A percentile compares a stretch with the other conserved stretches of the same genome.
Conservation (phyloP, 2,329 filamentous ascomycete genomes). For the Ophiostoma montium region DNA sequence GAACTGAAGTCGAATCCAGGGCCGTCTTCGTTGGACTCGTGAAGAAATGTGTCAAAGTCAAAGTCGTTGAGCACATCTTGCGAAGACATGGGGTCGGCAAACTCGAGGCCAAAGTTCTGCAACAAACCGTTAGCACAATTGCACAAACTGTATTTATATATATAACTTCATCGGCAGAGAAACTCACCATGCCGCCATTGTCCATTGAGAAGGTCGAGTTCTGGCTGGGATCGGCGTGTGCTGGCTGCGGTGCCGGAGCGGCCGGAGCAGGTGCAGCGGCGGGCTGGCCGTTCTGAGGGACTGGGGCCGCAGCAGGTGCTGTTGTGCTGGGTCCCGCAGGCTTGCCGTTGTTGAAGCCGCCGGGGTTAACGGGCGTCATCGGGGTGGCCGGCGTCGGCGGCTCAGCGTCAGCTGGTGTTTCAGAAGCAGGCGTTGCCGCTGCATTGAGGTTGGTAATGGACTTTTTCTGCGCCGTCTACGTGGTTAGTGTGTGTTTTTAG, state of each 20-base stretch:
- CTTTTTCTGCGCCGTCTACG: conserved; percentile 45
- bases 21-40: conserved; percentile 37
- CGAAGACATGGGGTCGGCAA: conserved; percentile 38
- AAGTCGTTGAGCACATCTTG: conserved; percentile 51
- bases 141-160: not conserved
- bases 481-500: not conserved
- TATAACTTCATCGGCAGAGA: not conserved
- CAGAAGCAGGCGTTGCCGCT: conserved; percentile 43
- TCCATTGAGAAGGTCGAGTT: conserved; percentile 31
- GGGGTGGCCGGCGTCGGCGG: conserved; percentile 48
- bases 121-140: not conserved
- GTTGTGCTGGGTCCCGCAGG: conserved; percentile 25
- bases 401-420: conserved; percentile 41
- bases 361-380: conserved; percentile 43
- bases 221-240: conserved; percentile 34
- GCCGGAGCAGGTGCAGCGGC: conserved; percentile 29
- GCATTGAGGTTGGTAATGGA: conserved; percentile 38
- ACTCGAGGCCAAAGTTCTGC: conserved; percentile 35
- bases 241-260: conserved; percentile 29
- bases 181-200: conserved; percentile 29
- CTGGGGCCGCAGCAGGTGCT: conserved; percentile 14
- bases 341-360: conserved; percentile 30
- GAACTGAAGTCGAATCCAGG: conserved; percentile 40
- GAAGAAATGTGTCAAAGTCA: conserved; percentile 55
- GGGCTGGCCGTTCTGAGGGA: conserved; percentile 29